Percentiles rank a stretch among this genome's conserved stretches.
Conservation (phyloP, 441 rosid genomes). For the Erodium chrysanthum region DNA sequence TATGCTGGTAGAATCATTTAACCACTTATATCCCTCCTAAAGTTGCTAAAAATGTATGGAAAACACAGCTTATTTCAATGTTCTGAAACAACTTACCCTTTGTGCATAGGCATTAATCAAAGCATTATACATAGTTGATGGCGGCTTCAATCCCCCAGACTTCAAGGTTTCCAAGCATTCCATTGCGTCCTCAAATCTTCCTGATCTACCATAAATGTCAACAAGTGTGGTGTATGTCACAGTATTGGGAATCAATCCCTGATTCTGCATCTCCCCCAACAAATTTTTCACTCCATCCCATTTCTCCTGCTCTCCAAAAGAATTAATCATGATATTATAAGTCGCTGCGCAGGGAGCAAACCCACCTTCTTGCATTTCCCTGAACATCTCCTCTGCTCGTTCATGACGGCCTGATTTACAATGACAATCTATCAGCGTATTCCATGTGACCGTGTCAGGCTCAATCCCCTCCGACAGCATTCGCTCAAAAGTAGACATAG, state of each 20-base stretch:
- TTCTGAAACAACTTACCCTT: conserved; percentile 41
- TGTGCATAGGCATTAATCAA: conserved; percentile 94
- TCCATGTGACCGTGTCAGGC: conserved; percentile 88
- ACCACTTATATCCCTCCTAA: neutral
- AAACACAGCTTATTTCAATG: neutral
- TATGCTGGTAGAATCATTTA: neutral
- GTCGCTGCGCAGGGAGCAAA: conserved; percentile 71
- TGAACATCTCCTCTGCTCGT: conserved; percentile 69
- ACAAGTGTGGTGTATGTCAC: conserved; percentile 88
- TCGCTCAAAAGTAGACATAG: conserved; percentile 67
- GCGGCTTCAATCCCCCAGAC: conserved; percentile 61
- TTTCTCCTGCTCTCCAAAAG: conserved; percentile 67
- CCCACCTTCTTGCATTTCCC: conserved; percentile 66
- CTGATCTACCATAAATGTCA: conserved; percentile 79
- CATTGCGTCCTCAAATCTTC: conserved; percentile 73
- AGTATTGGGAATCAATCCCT: conserved; percentile 54
- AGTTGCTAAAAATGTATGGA: neutral
- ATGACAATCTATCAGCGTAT: conserved; percentile 85
- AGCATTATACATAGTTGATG: conserved; percentile 87
- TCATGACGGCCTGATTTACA: conserved; percentile 64
- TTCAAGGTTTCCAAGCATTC: conserved; percentile 88
- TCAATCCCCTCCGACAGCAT: conserved; percentile 72
- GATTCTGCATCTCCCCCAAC: conserved; percentile 56
- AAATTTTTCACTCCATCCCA: conserved; percentile 70
- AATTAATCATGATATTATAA: conserved; percentile 80